Conservation (phyloP, 345 rosid genomes). For the Melastoma malabathricum region DNA sequence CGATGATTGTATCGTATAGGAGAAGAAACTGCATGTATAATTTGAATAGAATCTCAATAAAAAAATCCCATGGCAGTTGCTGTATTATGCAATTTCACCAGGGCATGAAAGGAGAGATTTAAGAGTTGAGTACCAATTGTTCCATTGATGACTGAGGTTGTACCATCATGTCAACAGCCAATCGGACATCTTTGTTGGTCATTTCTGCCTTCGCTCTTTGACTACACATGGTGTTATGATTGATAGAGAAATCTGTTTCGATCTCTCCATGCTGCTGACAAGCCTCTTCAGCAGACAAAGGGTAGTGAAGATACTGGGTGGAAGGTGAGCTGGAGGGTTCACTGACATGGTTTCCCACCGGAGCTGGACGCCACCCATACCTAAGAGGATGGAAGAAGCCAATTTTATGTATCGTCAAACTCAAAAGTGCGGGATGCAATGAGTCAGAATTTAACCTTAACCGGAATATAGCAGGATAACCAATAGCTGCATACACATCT, state of each 20-base stretch:
- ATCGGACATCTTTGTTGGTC: conserved; percentile 13
- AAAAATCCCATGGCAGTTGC: neutral
- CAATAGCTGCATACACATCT: conserved; percentile 47
- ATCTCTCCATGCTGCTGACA: conserved; percentile 19
- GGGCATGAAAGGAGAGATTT: conserved; percentile 2
- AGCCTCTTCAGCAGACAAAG: conserved; percentile 16
- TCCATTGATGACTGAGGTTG: conserved; percentile 15
- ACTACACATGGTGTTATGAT: conserved; percentile 6
- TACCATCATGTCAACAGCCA: conserved; percentile 11
- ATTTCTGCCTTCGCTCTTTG: conserved; percentile 13
- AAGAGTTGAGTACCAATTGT: conserved; percentile 3
- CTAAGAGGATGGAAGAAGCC: conserved; percentile 19
- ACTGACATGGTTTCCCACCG: conserved; percentile 11
- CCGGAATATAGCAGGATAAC: conserved; percentile 63
- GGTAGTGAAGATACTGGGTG: neutral
- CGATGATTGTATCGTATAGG: too few species aligned
- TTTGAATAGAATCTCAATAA: too few species aligned
- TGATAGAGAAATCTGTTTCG: conserved; percentile 10
- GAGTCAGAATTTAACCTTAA: conserved; percentile 38
- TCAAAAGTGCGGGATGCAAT: neutral
- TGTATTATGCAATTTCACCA: conserved; percentile 13
- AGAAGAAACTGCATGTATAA: too few species aligned
- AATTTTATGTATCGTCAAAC: conserved; percentile 3
- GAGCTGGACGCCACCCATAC: conserved; percentile 65
- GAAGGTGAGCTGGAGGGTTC: conserved; percentile 13